These are phyloP conservation scores for Pyrenochaeta sp. DNA, from an alignment of 2,329 filamentous ascomycete species.

Conservation along the genomic window DNA sequence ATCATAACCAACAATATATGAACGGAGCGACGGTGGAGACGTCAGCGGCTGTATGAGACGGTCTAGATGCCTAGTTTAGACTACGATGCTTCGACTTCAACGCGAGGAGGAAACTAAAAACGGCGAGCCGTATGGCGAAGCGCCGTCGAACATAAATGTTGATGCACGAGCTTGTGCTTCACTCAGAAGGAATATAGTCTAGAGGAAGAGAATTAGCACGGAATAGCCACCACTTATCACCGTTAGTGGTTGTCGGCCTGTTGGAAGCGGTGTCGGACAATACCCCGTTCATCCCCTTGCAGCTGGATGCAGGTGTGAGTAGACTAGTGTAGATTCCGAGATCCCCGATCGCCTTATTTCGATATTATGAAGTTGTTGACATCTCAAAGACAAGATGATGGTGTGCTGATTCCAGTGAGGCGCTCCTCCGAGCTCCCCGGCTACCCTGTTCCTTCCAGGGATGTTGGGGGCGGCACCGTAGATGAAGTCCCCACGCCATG, in stretches of 20 bases:
- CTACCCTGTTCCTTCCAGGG: constrained; percentile 14
- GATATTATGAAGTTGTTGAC: constrained; percentile 17
- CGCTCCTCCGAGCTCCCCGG: constrained; percentile 30
- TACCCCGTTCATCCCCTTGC: constrained; percentile 1
- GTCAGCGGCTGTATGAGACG: constrained; percentile 23
- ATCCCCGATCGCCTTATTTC: constrained; percentile 22
- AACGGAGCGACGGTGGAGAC: constrained; percentile 9
- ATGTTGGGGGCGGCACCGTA: constrained; percentile 25
- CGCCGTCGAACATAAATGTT: constrained; percentile 22
- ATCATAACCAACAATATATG: constrained; percentile 5
- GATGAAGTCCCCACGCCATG: constrained; percentile 18
- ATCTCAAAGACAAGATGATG: constrained; percentile 15
- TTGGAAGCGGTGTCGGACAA: background rate
- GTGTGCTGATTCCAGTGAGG: constrained; percentile 21
- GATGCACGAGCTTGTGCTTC: constrained; percentile 13
- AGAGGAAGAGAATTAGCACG: constrained; percentile 11
- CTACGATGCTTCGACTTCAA: constrained; percentile 4
- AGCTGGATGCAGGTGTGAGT: constrained; percentile 4
- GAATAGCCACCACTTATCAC: constrained; percentile 4
- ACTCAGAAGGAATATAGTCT: constrained; percentile 8
- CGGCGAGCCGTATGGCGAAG: constrained; percentile 31
- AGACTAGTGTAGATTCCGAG: constrained; percentile 18
- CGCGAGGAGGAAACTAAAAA: constrained; percentile 18
- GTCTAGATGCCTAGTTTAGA: constrained; percentile 23
- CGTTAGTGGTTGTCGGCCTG: background rate